Evolutionary conservation across 108 stramenopile genomes (phyloP), one percentile per base, ranked within the genome.

Genomic region (Hondaea fermentalgiana): DNA sequence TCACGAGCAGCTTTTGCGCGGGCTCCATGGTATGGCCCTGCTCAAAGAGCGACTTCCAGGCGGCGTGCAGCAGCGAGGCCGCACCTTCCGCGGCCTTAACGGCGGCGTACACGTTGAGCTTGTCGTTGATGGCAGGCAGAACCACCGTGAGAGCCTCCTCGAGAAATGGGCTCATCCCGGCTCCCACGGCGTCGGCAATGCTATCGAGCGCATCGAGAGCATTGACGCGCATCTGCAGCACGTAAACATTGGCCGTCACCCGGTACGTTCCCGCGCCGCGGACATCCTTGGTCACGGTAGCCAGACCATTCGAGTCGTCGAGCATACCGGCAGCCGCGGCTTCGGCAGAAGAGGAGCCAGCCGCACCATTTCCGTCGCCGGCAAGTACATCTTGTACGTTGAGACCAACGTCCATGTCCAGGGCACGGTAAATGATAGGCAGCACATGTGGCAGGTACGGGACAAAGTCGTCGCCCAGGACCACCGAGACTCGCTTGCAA

Each of bases 1-100:
- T 83, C 23, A 83, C 76, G 2, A 83, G 51, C 23, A 83, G 19
- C 51, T 83, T 83, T 53, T 83, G 76, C 17, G 76, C 76, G 51
- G 76, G 76, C 76, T 83, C 76, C 76, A 83, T 83, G 51, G 76
- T 25, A 3, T 83, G 76, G n/a, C 76, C 76, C 76, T 83, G 76
- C 51, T 53, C 49, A 53, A 83, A 83, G 76, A 83, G 76, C 19
- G 76, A 83, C 76, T 83, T 53, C 76, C 76, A 83, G 76, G 76
- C 51, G 8, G 76, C 76, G n/a, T 83, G 45, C 49, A 83, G 51
- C 45, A 83, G 23, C 12, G 76, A 47, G n/a, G 76, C 76, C 3
- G 49, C 76, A 16, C 49, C 76, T 47, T 83, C 51, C 16, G 76
- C 76, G 6, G 76, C 76, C 49, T 83, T 53, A 23, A 83, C 51